Evolutionary conservation across 805 yeast genomes (phyloP).

Genomic region (Millerago galiae): DNA sequence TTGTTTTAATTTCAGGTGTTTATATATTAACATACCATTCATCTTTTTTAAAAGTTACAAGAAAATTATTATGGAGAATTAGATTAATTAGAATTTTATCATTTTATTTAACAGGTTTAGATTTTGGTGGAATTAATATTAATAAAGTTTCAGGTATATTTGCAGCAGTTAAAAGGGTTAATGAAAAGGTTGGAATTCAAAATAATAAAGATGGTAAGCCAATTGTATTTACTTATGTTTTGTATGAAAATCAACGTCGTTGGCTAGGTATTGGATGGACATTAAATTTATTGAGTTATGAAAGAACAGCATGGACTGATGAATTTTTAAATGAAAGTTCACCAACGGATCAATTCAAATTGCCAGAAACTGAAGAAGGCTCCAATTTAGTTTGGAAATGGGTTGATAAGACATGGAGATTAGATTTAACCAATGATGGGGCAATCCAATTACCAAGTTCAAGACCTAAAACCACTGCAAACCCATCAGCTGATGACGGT

Average conservation of each 20-base stretch:
- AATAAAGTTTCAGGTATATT: slow-evolving; percentile 34
- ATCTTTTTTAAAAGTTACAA: slow-evolving; percentile 72
- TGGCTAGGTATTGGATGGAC: slow-evolving; percentile 99
- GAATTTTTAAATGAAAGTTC: slow-evolving; percentile 85
- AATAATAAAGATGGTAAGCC: slow-evolving; percentile 36
- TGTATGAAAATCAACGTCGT: slow-evolving; percentile 91
- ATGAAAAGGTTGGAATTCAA: slow-evolving; percentile 28
- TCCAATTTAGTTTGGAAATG: slow-evolving; percentile 85
- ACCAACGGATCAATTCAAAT: slow-evolving; percentile 66
- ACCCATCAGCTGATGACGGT: slow-evolving; percentile 78
- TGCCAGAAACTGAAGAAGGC: slow-evolving; percentile 68
- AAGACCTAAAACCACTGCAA: slow-evolving; percentile 47
- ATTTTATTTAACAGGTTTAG: slow-evolving; percentile 84
- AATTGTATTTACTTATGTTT: slow-evolving; percentile 82
- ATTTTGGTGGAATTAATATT: slow-evolving; percentile 48
- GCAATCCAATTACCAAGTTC: slow-evolving; percentile 65
- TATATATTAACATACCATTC: slow-evolving; percentile 80
- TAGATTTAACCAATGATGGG: slow-evolving; percentile 86
- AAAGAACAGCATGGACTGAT: slow-evolving; percentile 96
- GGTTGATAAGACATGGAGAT: slow-evolving; percentile 90
- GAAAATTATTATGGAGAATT: slow-evolving; percentile 82
- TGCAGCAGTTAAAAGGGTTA: slow-evolving; percentile 36
- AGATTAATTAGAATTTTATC: slow-evolving; percentile 60
- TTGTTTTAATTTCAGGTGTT: slow-evolving; percentile 52
- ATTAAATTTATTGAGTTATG: slow-evolving; percentile 81